Percentiles rank a stretch among this genome's conserved stretches.
Evolutionary conservation across 78 protist genomes (phyloP).

Genomic region (Cavenderia fasciculata): DNA sequence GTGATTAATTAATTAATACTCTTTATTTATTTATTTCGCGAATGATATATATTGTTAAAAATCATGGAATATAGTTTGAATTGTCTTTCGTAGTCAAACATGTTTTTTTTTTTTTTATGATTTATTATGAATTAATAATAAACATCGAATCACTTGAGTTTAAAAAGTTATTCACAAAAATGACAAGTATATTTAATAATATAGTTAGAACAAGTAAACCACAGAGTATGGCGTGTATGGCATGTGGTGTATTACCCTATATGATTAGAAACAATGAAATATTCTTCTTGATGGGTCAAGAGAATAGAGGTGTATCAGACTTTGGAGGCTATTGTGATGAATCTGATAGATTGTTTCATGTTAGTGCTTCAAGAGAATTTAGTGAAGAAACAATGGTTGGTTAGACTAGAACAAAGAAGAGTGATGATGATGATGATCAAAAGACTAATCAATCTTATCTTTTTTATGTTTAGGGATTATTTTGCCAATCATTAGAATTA

Average conservation of each 20-base stretch:
- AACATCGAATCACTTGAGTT: too few relatives aligned
- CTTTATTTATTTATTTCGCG: too few relatives aligned
- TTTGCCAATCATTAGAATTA: not conserved
- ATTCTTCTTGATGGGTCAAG: not conserved
- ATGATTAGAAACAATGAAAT: not conserved
- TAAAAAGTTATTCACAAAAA: too few relatives aligned
- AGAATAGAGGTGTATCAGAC: constrained; percentile 5
- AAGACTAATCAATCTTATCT: not conserved
- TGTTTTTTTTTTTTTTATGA: too few relatives aligned
- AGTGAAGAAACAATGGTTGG: constrained; percentile 15
- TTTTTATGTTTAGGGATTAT: not conserved
- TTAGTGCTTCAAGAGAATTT: constrained; percentile 34
- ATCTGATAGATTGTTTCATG: not conserved
- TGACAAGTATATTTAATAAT: too few relatives aligned
- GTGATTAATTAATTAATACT: too few relatives aligned
- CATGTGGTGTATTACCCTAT: constrained; percentile 17
- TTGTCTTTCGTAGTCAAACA: too few relatives aligned
- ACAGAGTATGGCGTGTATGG: too few relatives aligned
- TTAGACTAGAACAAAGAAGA: not conserved
- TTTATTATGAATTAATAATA: too few relatives aligned
- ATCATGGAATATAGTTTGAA: too few relatives aligned
- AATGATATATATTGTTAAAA: too few relatives aligned
- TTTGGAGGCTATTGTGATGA: not conserved
- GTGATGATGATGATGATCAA: not conserved
- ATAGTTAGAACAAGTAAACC: too few relatives aligned